Percentiles rank a stretch among this genome's conserved stretches.
Conservation (phyloP, 2,329 filamentous ascomycete genomes). For the Aspergillus ochraceoroseus region DNA sequence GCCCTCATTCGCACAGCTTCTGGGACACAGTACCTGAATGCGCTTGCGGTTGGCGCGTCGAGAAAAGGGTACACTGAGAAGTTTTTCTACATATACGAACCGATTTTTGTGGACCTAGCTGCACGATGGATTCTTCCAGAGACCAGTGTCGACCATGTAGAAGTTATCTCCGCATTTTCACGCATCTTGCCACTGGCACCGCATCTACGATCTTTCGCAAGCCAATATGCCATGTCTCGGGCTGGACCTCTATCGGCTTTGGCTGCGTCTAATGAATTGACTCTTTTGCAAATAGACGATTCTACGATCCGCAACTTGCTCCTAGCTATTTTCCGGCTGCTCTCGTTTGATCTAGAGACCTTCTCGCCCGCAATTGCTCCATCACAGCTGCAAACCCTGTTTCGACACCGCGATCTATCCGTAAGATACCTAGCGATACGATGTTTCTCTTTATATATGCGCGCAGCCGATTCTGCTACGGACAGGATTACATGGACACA, state of each 20-base stretch:
- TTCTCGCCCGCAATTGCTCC: conserved; percentile 64
- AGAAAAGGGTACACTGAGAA: conserved; percentile 64
- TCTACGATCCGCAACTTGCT: conserved; percentile 48
- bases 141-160: conserved; percentile 31
- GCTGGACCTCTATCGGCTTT: conserved; percentile 33
- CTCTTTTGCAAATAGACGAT: conserved; percentile 35
- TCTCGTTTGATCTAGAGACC: conserved; percentile 66
- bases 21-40: conserved; percentile 64
- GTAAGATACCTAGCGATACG: conserved; percentile 78
- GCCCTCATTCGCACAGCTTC: conserved; percentile 60
- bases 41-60: conserved; percentile 65
- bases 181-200: conserved; percentile 77
- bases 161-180: conserved; percentile 66
- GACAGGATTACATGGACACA: conserved; percentile 65
- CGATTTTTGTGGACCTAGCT: conserved; percentile 74
- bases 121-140: conserved; percentile 63
- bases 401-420: conserved; percentile 53
- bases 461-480: conserved; percentile 71
- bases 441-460: conserved; percentile 72
- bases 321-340: conserved; percentile 69
- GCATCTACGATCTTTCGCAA: conserved; percentile 68
- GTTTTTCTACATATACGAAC: conserved; percentile 69
- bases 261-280: conserved; percentile 29
- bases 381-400: conserved; percentile 62
- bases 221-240: conserved; percentile 43